These are phyloP conservation scores for Penicillium olsonii DNA, from an alignment of 2,329 filamentous ascomycete genomes.

Conservation along the genomic window DNA sequence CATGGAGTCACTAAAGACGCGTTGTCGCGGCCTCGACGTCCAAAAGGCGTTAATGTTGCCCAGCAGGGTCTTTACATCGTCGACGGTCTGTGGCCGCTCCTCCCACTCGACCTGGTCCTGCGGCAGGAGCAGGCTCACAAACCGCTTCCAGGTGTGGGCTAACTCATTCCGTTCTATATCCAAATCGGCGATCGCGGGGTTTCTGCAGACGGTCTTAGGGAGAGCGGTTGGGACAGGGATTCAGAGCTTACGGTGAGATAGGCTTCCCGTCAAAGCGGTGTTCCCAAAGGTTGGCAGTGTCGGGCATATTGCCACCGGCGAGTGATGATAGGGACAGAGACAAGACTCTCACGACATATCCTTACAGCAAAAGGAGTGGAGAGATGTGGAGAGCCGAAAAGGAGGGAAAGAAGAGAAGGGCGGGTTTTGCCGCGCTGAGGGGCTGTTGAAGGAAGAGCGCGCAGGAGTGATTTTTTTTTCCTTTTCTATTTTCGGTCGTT, in stretches of 20 bases:
- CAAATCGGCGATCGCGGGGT: slow-evolving; percentile 34
- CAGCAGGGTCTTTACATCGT: slow-evolving; percentile 33
- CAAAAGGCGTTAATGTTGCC: slow-evolving; percentile 30
- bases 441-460: slow-evolving; percentile 2
- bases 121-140: slow-evolving; percentile 31
- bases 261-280: slow-evolving; percentile 33
- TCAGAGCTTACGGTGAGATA: slow-evolving; percentile 28
- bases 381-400: slow-evolving; percentile 16
- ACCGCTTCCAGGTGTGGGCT: slow-evolving; percentile 37
- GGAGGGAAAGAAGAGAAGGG: slow-evolving; percentile 14
- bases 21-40: slow-evolving; percentile 29
- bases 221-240: not conserved
- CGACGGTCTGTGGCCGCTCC: slow-evolving; percentile 28
- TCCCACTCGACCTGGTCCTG: slow-evolving; percentile 31
- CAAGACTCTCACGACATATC: slow-evolving; percentile 18
- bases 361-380: slow-evolving; percentile 15
- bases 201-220: slow-evolving; percentile 17
- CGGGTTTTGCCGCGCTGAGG: slow-evolving; percentile 24
- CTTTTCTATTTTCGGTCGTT: slow-evolving; percentile 14
- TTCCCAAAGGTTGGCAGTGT: slow-evolving; percentile 23
- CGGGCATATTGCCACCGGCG: slow-evolving; percentile 23
- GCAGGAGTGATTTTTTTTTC: not conserved
- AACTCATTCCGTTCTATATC: slow-evolving; percentile 43
- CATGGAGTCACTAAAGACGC: slow-evolving; percentile 27
- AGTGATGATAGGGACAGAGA: slow-evolving; percentile 4